Conservation (phyloP, 768 basidiomycete genomes). For the Tulasnella sp. region DNA sequence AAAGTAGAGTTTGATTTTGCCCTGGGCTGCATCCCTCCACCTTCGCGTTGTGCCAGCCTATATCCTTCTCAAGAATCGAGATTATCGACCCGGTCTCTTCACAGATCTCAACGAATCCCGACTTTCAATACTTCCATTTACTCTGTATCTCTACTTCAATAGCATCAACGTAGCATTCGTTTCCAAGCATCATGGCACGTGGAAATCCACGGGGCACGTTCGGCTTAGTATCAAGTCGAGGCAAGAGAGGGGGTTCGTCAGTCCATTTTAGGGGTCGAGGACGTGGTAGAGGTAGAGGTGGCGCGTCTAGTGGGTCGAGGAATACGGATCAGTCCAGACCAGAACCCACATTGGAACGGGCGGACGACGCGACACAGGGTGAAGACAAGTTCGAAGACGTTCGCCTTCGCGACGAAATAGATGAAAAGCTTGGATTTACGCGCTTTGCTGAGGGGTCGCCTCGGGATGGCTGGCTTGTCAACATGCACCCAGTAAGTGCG, state of each 20-base stretch:
- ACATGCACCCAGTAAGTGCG: constrained; percentile 90
- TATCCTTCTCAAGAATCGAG: neutral
- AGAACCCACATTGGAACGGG: constrained; percentile 14
- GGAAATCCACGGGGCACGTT: constrained; percentile 17
- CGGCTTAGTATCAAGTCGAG: constrained; percentile 14
- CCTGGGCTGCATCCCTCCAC: neutral
- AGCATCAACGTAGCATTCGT: neutral
- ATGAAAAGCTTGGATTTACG: constrained; percentile 86
- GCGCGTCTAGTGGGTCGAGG: neutral
- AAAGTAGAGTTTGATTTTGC: neutral
- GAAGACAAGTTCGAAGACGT: constrained; percentile 82
- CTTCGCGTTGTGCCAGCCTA: neutral
- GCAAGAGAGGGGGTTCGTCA: neutral
- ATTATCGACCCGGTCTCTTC: neutral
- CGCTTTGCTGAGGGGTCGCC: constrained; percentile 68
- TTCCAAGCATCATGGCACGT: neutral
- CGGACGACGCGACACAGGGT: constrained; percentile 78
- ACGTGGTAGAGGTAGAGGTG: constrained; percentile 11
- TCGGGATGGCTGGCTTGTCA: constrained; percentile 90
- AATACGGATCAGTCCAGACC: neutral
- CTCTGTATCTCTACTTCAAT: neutral
- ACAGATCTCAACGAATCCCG: neutral
- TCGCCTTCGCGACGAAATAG: constrained; percentile 70
- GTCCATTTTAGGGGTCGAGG: constrained; percentile 10
- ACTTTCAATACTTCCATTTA: neutral